Evolutionary conservation across 306 rosid species (phyloP), one percentile per base, ranked within the genome.

Genomic region (Trifolium repens): DNA sequence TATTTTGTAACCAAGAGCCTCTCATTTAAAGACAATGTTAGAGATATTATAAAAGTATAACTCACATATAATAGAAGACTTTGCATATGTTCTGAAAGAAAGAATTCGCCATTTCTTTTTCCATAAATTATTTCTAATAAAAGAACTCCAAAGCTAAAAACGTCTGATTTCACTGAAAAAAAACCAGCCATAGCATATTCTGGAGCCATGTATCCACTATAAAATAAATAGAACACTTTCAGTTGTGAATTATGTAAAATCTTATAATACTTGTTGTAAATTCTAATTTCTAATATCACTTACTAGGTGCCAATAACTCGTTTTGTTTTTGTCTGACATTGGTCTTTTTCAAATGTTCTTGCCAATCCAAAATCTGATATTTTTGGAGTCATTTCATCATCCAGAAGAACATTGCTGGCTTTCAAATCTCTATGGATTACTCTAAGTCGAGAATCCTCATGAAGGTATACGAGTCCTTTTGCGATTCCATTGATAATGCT

Each of bases 361-460:
- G 89, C 83, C 67, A 83, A 72, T 49, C 87, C 91, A 65, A 88
- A 88, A 61, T 85, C 89, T n/a, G 84, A 83, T 75, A 83, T 88
- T 81, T 88, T 88, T 11, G 86, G 78, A 30, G 55, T 80, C 87
- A 85, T 83, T 12, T 88, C 83, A n/a, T 64, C 40, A 16, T 85
- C 86, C 5, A 88, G 17, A 30, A 88, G 78, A 19, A 87, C 73
- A 46, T 87, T 87, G 70, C 71, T 78, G 2, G 89, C 75, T 75
- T 88, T 85, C 1, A 88, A 37, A 76, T 88, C 87, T 66, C 89
- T 69, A 40, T 88, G 91, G 39, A 85, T 83, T n/a, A 88, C 53
- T 69, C 19, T 79, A 2, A 78, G 86, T 22, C 74, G 42, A 7
- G 86, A 88, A n/a, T 81, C 89, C 71, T 88, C 86, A 3, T 85